phyloP scores from a whole-genome alignment of 768 basidiomycete genomes.

The Termitomyces sp. region DNA sequence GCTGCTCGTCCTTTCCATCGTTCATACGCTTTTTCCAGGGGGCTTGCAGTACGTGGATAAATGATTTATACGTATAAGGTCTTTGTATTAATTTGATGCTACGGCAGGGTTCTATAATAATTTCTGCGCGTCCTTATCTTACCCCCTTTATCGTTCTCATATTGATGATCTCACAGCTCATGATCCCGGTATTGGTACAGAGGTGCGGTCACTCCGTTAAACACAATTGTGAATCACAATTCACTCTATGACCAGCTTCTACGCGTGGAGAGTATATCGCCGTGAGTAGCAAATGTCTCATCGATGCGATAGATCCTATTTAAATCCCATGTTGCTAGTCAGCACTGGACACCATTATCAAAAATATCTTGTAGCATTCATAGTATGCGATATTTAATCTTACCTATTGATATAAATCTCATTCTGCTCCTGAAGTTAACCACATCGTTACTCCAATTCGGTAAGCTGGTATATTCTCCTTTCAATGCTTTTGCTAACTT shows the following conservation, averaged over 20 bases:
- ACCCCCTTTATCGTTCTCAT: not conserved
- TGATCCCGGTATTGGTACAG: not conserved
- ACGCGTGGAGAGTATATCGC: no score
- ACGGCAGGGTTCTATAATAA: not conserved
- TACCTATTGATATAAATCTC: not conserved
- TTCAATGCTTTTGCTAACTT: not conserved
- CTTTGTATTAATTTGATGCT: not conserved
- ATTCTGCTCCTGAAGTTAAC: not conserved
- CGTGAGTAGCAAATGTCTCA: not conserved
- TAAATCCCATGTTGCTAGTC: not conserved
- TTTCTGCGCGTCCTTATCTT: not conserved
- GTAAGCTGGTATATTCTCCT: not conserved
- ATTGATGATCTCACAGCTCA: not conserved
- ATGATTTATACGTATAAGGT: not conserved
- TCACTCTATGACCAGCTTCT: no score
- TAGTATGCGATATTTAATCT: not conserved
- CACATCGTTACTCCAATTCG: not conserved
- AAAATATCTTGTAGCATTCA: not conserved
- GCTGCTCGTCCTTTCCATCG: no score
- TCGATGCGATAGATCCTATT: not conserved
- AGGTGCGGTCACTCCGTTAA: not conserved
- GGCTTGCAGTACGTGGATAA: not conserved
- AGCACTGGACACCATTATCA: not conserved
- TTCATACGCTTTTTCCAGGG: not conserved
- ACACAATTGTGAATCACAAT: no score